phyloP scores from a whole-genome alignment of 2,329 filamentous ascomycete species.

The Cladorrhinum sp. region DNA sequence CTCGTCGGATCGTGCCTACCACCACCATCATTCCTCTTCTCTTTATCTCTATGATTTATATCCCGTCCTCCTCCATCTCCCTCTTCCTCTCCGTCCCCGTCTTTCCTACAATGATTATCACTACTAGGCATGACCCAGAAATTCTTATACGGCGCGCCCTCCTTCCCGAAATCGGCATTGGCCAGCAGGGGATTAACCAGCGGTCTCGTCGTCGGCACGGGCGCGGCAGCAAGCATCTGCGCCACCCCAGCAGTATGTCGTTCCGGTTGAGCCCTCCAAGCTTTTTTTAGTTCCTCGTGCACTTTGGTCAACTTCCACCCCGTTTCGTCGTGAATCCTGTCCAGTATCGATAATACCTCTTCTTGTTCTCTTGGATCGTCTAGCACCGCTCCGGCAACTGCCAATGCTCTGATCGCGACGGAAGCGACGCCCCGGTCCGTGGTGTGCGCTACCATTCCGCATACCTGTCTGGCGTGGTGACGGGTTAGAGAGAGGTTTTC shows the following conservation, averaged over 20 bases:
- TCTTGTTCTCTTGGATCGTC: slow-evolving; percentile 68
- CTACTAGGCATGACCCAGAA: not conserved
- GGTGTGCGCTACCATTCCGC: slow-evolving; percentile 82
- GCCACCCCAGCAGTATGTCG: not conserved
- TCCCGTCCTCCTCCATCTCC: not conserved
- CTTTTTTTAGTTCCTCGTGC: slow-evolving; percentile 67
- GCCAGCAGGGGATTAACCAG: not conserved
- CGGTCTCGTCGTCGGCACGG: not conserved
- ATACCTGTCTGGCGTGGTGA: slow-evolving; percentile 78
- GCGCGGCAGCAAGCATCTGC: not conserved
- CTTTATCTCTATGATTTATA: not conserved
- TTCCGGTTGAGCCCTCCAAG: slow-evolving; percentile 55
- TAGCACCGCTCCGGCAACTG: slow-evolving; percentile 72
- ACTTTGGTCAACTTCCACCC: slow-evolving; percentile 75
- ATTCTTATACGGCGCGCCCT: not conserved
- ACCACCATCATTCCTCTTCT: not conserved
- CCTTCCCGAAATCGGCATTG: not conserved
- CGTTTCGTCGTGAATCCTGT: slow-evolving; percentile 69
- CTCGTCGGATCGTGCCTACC: no score
- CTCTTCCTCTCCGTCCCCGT: not conserved
- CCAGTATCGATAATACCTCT: slow-evolving; percentile 75
- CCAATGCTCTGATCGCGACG: slow-evolving; percentile 74
- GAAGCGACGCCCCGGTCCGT: slow-evolving; percentile 77
- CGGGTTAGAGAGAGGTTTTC: slow-evolving; percentile 70
- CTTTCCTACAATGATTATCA: not conserved